Evolutionary conservation across 768 basidiomycete genomes (phyloP), one percentile per base, ranked within the genome.

Genomic region (Tylopilus vinaceipallidus): DNA sequence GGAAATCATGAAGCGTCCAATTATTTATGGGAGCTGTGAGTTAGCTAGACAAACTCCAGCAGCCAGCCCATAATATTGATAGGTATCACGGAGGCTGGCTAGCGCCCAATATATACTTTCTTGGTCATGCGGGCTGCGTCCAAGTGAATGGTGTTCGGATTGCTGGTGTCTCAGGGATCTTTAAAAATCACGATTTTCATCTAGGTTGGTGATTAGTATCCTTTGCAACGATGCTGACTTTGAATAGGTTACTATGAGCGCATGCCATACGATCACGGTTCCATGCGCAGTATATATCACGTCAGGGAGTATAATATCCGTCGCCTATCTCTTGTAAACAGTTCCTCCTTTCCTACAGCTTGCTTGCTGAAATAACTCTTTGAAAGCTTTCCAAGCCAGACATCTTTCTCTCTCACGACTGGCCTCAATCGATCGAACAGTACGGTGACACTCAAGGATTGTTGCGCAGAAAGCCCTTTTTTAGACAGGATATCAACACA

Each of bases 1-100:
- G 97, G 97, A 9, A 98, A 98, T 64, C 97, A 98, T 66, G 97
- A 98, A 70, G 92, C 92, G 2, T 94, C 91, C 19, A 97, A 94
- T 58, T 97, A 98, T 63, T 76, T 98, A 72, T 95, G 91, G 87
- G 97, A 99, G 67, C 70, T 97, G 91, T 92, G 61, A 69, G 88
- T 73, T 24, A 2, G 17, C 17, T 32, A 32, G 5, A 27, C 10
- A n/a, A 9, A 10, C 9, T 9, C 27, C 12, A 50, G 42, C 44
- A n/a, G 32, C 32, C 36, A 42, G 41, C 45, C 41, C 30, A 55
- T 41, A 19, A 47, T 22, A 17, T 58, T 26, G 23, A 34, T 45
- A 95, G 92, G 49, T 98, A 93, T 67, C 90, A 98, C 59, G 95
- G 95, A 16, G 95, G 94, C 6, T 98, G 95, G 95, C 70, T 98